Evolutionary conservation across 2,329 filamentous ascomycete species (phyloP), one percentile per base, ranked within the genome.

Genomic region (Colletotrichum acutatum): DNA sequence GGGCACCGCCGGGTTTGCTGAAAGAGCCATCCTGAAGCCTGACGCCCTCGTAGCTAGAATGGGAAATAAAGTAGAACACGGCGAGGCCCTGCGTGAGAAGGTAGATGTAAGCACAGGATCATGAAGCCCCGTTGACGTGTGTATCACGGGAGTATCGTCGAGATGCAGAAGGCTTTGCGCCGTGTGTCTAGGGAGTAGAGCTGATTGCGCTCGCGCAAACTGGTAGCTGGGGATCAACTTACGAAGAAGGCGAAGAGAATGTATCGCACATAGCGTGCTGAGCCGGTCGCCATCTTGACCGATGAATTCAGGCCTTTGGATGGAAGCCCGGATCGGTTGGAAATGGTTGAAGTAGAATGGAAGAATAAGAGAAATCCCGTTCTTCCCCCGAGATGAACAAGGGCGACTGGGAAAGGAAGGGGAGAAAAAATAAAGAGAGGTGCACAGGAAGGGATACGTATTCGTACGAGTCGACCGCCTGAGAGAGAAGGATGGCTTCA

Each of bases 191-290:
- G 24, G 24, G n/a, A 11, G 14, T 11, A 7, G 11, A 46, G 53
- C 28, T 26, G 32, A 46, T 52, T 24, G 42, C 49, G 19, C 22
- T 26, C 28, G 74, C 65, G 42, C 34, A 42, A 16, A 66, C 28
- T 52, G 24, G 32, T 26, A 49, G 22, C 42, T 11, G 22, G 19
- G 66, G 32, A 24, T 59, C 30, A 64, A 88, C 93, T 80, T 89
- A 97, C 95, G 80, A 97, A 92, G 80, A 95, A 89, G 72, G 95
- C 94, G 80, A 97, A 91, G 80, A 97, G 88, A 82, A 98, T 88
- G 84, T 92, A 92, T 87, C 91, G 90, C 87, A 92, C 85, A 79
- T 95, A 94, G 84, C 93, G 92, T 83, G 92, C 90, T 77, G 90
- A 91, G 81, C 91, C 91, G 73, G 91, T 89, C 84, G 91, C 92